Conservation (phyloP, 192 early-diverging fungal genomes). For the Coemansia guatemalensis region DNA sequence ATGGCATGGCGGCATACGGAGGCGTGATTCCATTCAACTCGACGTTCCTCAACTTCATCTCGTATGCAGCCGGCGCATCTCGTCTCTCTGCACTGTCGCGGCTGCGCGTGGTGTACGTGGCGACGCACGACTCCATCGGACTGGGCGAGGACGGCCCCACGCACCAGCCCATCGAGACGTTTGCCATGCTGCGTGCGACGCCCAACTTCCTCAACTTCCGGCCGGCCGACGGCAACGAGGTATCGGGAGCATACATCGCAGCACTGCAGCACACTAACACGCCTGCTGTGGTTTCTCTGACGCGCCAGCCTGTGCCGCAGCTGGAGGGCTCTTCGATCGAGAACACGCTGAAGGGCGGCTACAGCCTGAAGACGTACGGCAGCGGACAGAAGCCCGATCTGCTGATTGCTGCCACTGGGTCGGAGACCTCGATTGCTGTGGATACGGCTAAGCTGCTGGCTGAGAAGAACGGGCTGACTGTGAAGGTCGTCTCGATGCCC, state of each 20-base stretch:
- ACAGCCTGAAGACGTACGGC: slow-evolving; percentile 71
- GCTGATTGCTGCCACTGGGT: slow-evolving; percentile 83
- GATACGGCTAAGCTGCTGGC: slow-evolving; percentile 79
- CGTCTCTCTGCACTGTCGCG: slow-evolving; percentile 88
- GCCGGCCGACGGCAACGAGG: slow-evolving; percentile 95
- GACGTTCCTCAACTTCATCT: slow-evolving; percentile 93
- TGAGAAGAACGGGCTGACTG: slow-evolving; percentile 53
- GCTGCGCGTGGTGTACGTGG: slow-evolving; percentile 92
- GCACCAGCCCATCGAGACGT: slow-evolving; percentile 97
- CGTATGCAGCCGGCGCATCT: slow-evolving; percentile 77
- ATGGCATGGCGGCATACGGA: slow-evolving; percentile 88
- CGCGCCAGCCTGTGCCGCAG: slow-evolving; percentile 94
- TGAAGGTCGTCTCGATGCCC: slow-evolving; percentile 93
- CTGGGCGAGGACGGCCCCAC: slow-evolving; percentile 99
- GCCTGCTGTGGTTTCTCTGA: slow-evolving; percentile 84
- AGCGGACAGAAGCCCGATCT: slow-evolving; percentile 63
- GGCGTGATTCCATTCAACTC: slow-evolving; percentile 82
- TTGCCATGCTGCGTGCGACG: slow-evolving; percentile 83
- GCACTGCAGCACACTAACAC: slow-evolving; percentile 69
- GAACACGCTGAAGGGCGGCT: slow-evolving; percentile 80
- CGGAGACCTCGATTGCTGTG: slow-evolving; percentile 86
- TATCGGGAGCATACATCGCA: slow-evolving; percentile 82
- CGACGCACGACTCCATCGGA: slow-evolving; percentile 99
- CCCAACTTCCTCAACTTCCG: slow-evolving; percentile 87
- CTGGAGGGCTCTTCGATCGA: slow-evolving; percentile 82